Evolutionary conservation across 805 yeast genomes (phyloP), one percentile per base, ranked within the genome.

Genomic region (Cyberlindnera galapagoensis): DNA sequence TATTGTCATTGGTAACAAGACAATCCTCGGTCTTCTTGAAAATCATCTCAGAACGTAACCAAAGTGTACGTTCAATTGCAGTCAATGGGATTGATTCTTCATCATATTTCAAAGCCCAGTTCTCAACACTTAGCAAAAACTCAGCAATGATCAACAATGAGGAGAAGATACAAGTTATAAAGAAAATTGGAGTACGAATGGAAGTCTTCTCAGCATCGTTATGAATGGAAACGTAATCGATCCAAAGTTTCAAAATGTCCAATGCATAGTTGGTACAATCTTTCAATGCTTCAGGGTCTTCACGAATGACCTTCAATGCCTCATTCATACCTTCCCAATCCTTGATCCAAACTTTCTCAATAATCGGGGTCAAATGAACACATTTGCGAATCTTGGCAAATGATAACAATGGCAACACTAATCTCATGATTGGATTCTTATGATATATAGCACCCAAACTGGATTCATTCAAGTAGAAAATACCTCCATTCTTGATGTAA

Each of bases 151-250:
- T 59, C 33, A 80, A 57, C 9, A 76, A 60, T 2, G 86, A 62
- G 1, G 80, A 71, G 47, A 79, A 79, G 18, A 80, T 67, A 50
- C 86, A 77, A 1, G 86, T 76, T 19, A 80, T 68, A 47, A 82
- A 78, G 52, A 79, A 80, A 18, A 80, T 80, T 2, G 92, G 92
- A 0, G 90, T 80, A 42, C 86, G 62, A 20, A 80, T 67, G 1
- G 84, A 74, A 0, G 82, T 74, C 49, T 74, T 71, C 41, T 74
- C 78, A 1, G 81, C 76, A 51, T 79, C 80, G 32, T 71, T 70
- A 18, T 69, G 70, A 30, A 76, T 71, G 3, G 80, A 69, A n/a
- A 79, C 76, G 30, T 79, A 74, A 40, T 76, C 80, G 29, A 74
- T 73, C 94, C 92, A 82, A 24, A 80, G 58, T 38, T 76, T 70